Evolutionary conservation across 1,284 basidiomycete species (phyloP), one percentile per base, ranked within the genome.

Genomic region (Cutaneotrichosporon sp.): DNA sequence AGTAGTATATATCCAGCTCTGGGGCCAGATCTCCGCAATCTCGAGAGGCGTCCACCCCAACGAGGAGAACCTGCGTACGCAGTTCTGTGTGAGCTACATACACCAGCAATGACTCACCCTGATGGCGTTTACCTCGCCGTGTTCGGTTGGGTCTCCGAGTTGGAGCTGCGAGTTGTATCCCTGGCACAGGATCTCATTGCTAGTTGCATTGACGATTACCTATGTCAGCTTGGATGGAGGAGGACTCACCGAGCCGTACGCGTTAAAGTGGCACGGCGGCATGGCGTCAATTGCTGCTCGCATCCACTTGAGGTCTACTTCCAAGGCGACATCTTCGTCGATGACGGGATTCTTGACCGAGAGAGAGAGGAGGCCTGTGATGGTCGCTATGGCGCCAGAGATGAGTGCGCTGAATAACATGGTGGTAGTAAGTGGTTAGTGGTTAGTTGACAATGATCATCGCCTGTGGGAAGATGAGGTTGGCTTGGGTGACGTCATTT

Each of bases 241-340:
- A 26, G n/a, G 16, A 51, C 58, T 38, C 32, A 59, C 58, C 31
- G 47, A 50, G 18, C 58, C 58, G 16, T 59, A 59, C 2, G 58
- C 47, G 10, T 50, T 47, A 32, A 50, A 59, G 47, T 50, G 62
- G 11, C 62, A 61, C 21, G 65, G 65, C 16, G 66, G 52, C 61
- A 69, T 65, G 13, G 62, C 63, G 10, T 62, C 52, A 21, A 59
- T 63, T 10, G 68, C 65, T 40, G 31, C 61, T 16, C 61, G 53
- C 56, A 69, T 57, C 68, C 68, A 69, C 34, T 50, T 36, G 11
- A 38, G 47, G 58, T 59, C 58, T 5, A 38, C 34, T 32, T 50
- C 58, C 11, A 50, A 22, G 7, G 49, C 21, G 21, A 50, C 49
- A 22, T 50, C 21, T 6, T 22, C 21, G 21, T 22, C 21, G 49